phyloP scores from a whole-genome alignment of 306 rosid species.

The Pyrus communis region DNA sequence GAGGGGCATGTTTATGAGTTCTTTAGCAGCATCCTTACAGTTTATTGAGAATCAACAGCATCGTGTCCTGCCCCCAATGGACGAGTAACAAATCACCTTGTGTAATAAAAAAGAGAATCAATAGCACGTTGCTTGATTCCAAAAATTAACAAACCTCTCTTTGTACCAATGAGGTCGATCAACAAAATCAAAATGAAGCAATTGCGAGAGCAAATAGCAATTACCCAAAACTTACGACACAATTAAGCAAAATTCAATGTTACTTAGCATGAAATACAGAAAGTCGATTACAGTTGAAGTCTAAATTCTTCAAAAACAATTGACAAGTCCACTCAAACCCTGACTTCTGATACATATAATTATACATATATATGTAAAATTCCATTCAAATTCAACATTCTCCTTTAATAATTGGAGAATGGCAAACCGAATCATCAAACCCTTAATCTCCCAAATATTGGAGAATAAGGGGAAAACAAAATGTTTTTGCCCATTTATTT shows the following conservation, averaged over 20 bases:
- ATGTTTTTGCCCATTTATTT: not conserved
- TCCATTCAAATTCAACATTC: not conserved
- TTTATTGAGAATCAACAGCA: too few relatives aligned
- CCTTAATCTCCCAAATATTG: not conserved
- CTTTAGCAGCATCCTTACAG: too few relatives aligned
- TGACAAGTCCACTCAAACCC: not conserved
- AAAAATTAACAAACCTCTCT: too few relatives aligned
- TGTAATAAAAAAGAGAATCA: too few relatives aligned
- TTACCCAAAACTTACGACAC: not conserved
- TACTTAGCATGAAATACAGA: not conserved
- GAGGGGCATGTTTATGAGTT: too few relatives aligned
- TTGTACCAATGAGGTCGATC: too few relatives aligned
- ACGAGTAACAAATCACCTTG: too few relatives aligned
- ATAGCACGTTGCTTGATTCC: too few relatives aligned
- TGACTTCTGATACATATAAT: not conserved
- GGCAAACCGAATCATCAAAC: not conserved
- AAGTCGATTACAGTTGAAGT: not conserved
- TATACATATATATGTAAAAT: not conserved
- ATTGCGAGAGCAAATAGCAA: not conserved
- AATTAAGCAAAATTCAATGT: not conserved
- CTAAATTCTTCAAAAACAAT: not conserved
- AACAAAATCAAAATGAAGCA: not conserved
- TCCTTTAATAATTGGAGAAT: constrained; percentile 4
- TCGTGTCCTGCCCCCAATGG: too few relatives aligned
- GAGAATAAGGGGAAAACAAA: not conserved